Base-by-base conservation (phyloP, 2,329 filamentous ascomycete genomes). In the Claviceps pazoutovae region DNA sequence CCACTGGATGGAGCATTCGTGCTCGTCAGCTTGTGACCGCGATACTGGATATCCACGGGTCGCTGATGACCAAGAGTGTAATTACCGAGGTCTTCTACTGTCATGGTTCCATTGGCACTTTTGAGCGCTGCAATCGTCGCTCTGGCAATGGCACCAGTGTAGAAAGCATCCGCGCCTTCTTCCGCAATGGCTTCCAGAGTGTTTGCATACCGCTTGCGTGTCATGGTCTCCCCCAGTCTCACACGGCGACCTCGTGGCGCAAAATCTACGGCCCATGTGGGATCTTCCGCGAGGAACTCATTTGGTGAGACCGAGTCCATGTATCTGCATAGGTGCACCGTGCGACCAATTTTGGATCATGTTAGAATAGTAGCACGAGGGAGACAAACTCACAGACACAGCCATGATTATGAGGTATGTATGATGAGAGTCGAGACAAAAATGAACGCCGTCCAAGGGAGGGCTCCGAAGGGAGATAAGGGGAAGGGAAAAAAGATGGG, bases 191-290 rank as follows among this genome's bases (percentile, higher is more conserved):
- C 71, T 61, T 89, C 83, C 0, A 93, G 73, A 0, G 85, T 88
- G 54, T 85, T 70, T 1, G 85, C 86, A 63, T 86, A 89, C 41
- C 87, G 74, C 61, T 81, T 84, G 23, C 86, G 74, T 0, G 83
- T 88, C 56, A 93, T 86, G 0, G 68, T 84, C 57, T 93, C 85
- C n/a, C 83, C 83, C 2, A 86, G 64, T 19, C 73, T 71, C 1
- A 90, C 60, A 1, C 79, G 68, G 1, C 72, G 79, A 3, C 87
- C 88, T 53, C 84, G 78, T 0, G 87, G 87, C 2, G 88, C 88
- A 65, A 95, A 95, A 64, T 95, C 89, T 30, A 88, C 68, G 0
- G 88, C 86, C 84, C 88, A 95, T 0, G 78, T 74, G 0, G 84
- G 80, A 54, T 94, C 79, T 0, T 83, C 71, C 2, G 79, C 74